Base-by-base conservation (phyloP, 2,329 filamentous ascomycete genomes). In the Ilyonectria robusta region DNA sequence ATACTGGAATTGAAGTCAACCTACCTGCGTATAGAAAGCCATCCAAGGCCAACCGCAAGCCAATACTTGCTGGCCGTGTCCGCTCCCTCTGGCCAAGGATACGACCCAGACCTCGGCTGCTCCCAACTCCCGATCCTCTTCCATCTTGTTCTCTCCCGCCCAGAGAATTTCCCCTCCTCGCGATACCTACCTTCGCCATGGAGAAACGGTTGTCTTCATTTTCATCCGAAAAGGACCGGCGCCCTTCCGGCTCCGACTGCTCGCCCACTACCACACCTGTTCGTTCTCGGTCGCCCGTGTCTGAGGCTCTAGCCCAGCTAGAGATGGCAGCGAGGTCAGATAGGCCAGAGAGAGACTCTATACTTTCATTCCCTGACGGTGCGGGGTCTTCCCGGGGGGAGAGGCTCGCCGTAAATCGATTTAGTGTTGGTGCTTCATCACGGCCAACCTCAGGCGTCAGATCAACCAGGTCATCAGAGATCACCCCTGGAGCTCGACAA, bases 371-470 rank as follows among this genome's bases (percentile, higher is more conserved):
- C 17, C 3, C 11, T 10, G 50, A 53, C n/a, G 50, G 10, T 19
- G 10, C 29, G 15, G 21, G 21, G 7, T 11, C 13, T 15, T 44
- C 21, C 31, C 21, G 26, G 59, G 83, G 4, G 3, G 40, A 42
- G 40, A n/a, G n/a, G n/a, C 5, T 8, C 40, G 15, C 40, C 2
- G n/a, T 8, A 42, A 6, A n/a, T n/a, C 15, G 40, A 5, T 8
- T 84, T 56, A 81, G 78, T 47, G 56, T 73, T 53, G 83, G 82
- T 63, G 75, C 80, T 6, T 77, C 62, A 21, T 87, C 86, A 10
- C 81, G 85, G 4, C 85, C 85, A 2, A 73, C 78, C 1, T 87
- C 85, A 6, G 86, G 84, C 72, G 84, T 83, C 60, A 85, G 79
- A 50, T 83, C 84, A 46, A 83, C 82, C 15, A 84, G 82, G 10